phyloP scores from a whole-genome alignment of 139 green algal genomes.

The Penium margaritaceum region DNA sequence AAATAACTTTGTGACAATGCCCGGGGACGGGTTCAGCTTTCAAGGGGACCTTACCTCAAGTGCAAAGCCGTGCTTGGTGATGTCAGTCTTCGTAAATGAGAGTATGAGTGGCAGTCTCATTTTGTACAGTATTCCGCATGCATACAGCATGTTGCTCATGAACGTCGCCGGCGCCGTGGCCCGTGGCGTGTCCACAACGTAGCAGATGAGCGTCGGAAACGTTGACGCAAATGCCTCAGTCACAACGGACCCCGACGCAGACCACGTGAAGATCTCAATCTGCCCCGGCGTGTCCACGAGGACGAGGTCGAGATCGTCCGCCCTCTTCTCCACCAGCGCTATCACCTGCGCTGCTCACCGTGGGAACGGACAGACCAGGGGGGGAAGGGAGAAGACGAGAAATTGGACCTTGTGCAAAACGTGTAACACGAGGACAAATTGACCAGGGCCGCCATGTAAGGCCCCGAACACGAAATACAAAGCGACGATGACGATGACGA shows the following conservation, averaged over 20 bases:
- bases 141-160: conserved; percentile 98
- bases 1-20: no score
- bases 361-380: neutral
- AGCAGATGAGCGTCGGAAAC: conserved; percentile 81
- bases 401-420: neutral
- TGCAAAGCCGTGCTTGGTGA: conserved; percentile 75
- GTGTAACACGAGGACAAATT: neutral
- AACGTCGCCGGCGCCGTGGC: conserved; percentile 61
- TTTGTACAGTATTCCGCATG: conserved; percentile 90
- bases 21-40: no score
- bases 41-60: conserved; percentile 48
- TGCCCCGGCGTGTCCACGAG: conserved; percentile 91
- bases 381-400: neutral
- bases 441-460: no score
- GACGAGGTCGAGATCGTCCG: conserved; percentile 60
- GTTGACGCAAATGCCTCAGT: conserved; percentile 81
- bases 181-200: conserved; percentile 87
- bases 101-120: conserved; percentile 84
- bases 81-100: conserved; percentile 95
- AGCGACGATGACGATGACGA: no score
- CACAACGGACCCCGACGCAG: conserved; percentile 78
- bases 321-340: conserved; percentile 17
- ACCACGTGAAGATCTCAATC: conserved; percentile 99
- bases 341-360: conserved; percentile 29
- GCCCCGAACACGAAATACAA: no score